Percentiles rank a stretch among this genome's conserved stretches.
phyloP scores from a whole-genome alignment of 257 asterid genomes.

The Jasminum sambac region DNA sequence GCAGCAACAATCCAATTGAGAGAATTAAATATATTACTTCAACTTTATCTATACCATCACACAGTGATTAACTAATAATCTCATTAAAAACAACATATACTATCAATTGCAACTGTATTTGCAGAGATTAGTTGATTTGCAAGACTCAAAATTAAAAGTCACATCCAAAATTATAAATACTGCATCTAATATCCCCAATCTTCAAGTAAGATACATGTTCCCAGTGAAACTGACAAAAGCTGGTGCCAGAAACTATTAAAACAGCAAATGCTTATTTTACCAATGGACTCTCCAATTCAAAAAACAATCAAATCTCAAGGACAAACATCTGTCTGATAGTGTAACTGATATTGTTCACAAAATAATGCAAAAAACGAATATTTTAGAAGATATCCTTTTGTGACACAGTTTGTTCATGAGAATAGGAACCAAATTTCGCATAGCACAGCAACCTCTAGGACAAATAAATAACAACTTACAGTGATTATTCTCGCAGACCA shows the following conservation, averaged over 20 bases:
- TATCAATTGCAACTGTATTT: neutral
- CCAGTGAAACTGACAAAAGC: neutral
- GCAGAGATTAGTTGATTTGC: neutral
- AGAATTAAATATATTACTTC: constrained; percentile 15
- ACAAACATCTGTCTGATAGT: neutral
- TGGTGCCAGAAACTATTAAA: neutral
- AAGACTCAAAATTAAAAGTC: neutral
- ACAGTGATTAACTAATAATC: neutral
- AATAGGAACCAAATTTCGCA: neutral
- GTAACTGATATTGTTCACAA: neutral
- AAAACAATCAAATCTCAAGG: neutral
- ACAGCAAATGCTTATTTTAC: neutral
- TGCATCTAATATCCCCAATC: neutral
- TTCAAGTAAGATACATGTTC: neutral
- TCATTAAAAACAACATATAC: neutral
- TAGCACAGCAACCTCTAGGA: neutral
- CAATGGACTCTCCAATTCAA: neutral
- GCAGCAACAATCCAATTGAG: constrained; percentile 26
- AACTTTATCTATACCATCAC: neutral
- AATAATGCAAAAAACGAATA: neutral
- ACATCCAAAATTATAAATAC: neutral
- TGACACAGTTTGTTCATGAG: neutral
- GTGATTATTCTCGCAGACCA: constrained; percentile 98
- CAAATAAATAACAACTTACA: constrained; percentile 45
- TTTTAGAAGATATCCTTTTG: neutral